Evolutionary conservation across 805 yeast species (phyloP).

Genomic region (Candida pini): DNA sequence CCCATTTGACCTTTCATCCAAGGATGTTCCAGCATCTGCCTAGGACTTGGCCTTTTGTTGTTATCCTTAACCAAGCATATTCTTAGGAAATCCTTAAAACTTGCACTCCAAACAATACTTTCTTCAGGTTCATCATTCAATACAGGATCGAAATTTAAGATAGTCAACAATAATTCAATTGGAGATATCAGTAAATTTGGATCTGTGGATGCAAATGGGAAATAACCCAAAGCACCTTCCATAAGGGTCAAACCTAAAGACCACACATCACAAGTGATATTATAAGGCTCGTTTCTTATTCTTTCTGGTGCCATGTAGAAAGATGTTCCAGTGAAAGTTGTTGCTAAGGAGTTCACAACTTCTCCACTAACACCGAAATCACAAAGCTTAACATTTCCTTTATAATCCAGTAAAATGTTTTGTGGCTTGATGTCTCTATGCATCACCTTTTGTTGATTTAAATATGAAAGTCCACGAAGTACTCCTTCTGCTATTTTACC

Average conservation of each 20-base stretch:
- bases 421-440: slow-evolving; percentile 98
- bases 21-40: slow-evolving; percentile 90
- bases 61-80: slow-evolving; percentile 80
- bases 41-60: slow-evolving; percentile 79
- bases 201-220: slow-evolving; percentile 56
- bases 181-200: slow-evolving; percentile 56
- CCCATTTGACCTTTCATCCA: slow-evolving; percentile 80
- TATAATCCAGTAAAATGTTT: slow-evolving; percentile 69
- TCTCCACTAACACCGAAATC: slow-evolving; percentile 98
- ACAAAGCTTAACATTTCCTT: slow-evolving; percentile 86
- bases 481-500: slow-evolving; percentile 90
- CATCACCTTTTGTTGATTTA: slow-evolving; percentile 82
- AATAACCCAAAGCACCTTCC: slow-evolving; percentile 89
- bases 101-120: slow-evolving; percentile 73
- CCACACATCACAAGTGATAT: slow-evolving; percentile 96
- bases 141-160: slow-evolving; percentile 76
- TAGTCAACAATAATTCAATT: slow-evolving; percentile 76
- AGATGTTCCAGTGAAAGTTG: slow-evolving; percentile 95
- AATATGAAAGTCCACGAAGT: slow-evolving; percentile 75
- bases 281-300: slow-evolving; percentile 90
- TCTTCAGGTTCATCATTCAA: slow-evolving; percentile 71
- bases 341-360: slow-evolving; percentile 90
- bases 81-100: slow-evolving; percentile 76
- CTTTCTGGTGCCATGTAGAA: slow-evolving; percentile 99
- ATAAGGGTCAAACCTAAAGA: slow-evolving; percentile 85